Base-by-base conservation (phyloP, 192 early-diverging fungal genomes). In the Jimgerdemannia lactiflua region DNA sequence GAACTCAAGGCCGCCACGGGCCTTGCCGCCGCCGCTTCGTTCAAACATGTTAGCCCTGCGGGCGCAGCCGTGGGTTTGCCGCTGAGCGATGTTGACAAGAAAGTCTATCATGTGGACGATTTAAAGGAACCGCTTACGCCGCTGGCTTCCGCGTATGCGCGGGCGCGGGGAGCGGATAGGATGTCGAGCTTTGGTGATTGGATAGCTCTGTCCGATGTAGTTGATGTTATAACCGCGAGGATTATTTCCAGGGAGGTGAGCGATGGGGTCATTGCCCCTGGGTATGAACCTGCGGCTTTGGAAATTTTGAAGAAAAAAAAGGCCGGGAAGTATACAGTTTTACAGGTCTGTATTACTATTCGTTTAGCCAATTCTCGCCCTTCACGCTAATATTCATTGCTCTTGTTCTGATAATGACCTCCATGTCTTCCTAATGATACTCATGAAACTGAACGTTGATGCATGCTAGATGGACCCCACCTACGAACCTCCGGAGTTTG, bases 171-270 rank as follows among this genome's bases (percentile, higher is more conserved):
- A 64, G 96, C 97, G 65, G 98, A 99, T 82, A 94, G 98, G 81
- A 99, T 99, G 98, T 96, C 94, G 72, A 97, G 95, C 29, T 99
- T 99, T 74, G 98, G 98, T 79, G 98, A 99, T 85, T 99, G 96
- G 93, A 96, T 98, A 70, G 98, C 97, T 59, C 86, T 99, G 42
- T 94, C 92, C 67, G 93, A 95, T 78, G 88, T 77, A 39, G 94
- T 94, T 75, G 98, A 99, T 84, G 90, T 93, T 76, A 88, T 90
- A 39, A 99, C 98, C 14, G 98, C 98, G 73, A 92, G 91, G 82
- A 93, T 99, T 71, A 98, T 99, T 82, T 94, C 93, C 49, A 90
- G 94, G 70, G 98, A 99, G 75, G 98, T 99, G 10, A 96, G 94
- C 8, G 98, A 99, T 80, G 98, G 98, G 83, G 92, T 99, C 19